Percentiles rank a stretch among this genome's conserved stretches.
Evolutionary conservation across 2,329 filamentous ascomycete genomes (phyloP).

Genomic region (Apiospora pterosperma): DNA sequence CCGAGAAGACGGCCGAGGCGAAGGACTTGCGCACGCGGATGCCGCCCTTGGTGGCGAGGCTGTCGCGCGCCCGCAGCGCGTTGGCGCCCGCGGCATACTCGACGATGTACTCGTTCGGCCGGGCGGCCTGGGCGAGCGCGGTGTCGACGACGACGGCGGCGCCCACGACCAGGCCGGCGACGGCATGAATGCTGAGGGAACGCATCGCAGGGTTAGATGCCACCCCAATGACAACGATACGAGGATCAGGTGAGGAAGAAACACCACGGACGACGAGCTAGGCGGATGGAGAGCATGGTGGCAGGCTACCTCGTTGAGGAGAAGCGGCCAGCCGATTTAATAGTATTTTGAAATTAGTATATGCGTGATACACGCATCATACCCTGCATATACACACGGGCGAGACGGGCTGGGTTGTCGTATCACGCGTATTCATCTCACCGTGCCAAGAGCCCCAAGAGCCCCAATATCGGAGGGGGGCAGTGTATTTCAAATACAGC

Average conservation of each 20-base stretch:
- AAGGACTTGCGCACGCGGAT: slow-evolving; percentile 22
- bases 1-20: slow-evolving; percentile 23
- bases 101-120: background rate
- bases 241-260: background rate
- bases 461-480: background rate
- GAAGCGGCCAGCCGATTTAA: background rate
- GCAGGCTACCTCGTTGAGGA: background rate
- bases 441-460: background rate
- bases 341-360: background rate
- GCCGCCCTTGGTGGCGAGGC: slow-evolving; percentile 1
- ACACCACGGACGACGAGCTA: background rate
- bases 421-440: background rate
- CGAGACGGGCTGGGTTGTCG: background rate
- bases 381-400: background rate
- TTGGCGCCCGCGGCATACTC: background rate
- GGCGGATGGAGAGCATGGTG: background rate
- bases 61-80: background rate
- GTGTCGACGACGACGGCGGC: background rate
- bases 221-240: background rate
- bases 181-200: background rate
- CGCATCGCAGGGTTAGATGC: background rate
- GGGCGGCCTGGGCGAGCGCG: background rate
- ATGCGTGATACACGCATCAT: background rate
- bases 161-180: background rate
- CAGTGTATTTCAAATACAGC: background rate